These are phyloP conservation scores for Aspergillus vadensis DNA, from an alignment of 2,329 filamentous ascomycete genomes.

Conservation along the genomic window DNA sequence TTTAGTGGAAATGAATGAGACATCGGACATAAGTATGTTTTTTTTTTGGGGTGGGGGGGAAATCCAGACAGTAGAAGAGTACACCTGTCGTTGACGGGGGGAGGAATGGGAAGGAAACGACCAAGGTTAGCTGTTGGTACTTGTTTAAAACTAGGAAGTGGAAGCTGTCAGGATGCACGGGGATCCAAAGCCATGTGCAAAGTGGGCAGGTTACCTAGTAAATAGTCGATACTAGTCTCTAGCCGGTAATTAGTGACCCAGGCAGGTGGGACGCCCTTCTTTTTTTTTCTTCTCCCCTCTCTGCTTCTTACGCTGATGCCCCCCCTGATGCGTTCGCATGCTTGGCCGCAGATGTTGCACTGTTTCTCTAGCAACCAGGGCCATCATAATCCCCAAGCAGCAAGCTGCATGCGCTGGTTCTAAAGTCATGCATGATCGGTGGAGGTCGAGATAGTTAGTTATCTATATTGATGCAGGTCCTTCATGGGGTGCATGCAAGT, in stretches of 20 bases:
- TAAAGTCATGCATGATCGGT: not conserved
- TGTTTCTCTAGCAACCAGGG: not conserved
- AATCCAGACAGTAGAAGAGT: not conserved
- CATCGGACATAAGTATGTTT: not conserved
- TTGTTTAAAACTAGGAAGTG: not conserved
- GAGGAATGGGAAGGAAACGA: not conserved
- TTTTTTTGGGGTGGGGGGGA: too few relatives aligned
- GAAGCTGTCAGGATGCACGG: slow-evolving; percentile 6
- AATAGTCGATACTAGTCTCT: not conserved
- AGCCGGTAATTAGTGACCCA: slow-evolving; percentile 5
- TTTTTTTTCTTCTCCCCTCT: not conserved
- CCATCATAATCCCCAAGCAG: not conserved
- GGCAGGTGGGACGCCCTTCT: slow-evolving; percentile 8
- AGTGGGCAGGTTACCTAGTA: not conserved
- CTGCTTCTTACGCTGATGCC: not conserved
- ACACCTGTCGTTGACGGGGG: not conserved
- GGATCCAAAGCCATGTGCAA: slow-evolving; percentile 3
- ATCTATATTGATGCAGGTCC: not conserved
- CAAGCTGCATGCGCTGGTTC: not conserved
- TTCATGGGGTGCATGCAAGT: not conserved
- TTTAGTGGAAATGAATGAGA: not conserved
- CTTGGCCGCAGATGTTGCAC: not conserved
- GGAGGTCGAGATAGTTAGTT: not conserved
- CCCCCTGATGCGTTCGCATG: not conserved
- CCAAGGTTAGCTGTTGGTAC: not conserved